Conservation (phyloP, 768 basidiomycete species). For the Boletus coccyginus region DNA sequence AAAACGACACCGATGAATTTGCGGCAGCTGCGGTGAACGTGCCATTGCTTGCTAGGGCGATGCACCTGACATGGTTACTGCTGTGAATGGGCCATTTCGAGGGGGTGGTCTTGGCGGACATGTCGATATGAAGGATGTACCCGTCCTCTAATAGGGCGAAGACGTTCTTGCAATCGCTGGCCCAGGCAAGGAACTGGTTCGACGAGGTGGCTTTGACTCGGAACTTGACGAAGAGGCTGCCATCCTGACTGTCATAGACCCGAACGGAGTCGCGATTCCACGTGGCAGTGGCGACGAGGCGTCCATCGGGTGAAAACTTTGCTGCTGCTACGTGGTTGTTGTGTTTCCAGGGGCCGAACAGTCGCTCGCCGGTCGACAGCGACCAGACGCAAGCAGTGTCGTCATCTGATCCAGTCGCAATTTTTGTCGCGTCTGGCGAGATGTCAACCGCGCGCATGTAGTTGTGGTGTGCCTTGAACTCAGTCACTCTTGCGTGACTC, state of each 20-base stretch:
- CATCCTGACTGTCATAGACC: background rate
- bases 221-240: background rate
- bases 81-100: background rate
- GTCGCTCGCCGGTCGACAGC: background rate
- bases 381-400: background rate
- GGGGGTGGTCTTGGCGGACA: background rate
- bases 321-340: background rate
- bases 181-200: slow-evolving; percentile 1
- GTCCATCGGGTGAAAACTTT: slow-evolving; percentile 1
- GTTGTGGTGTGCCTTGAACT: background rate
- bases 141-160: background rate
- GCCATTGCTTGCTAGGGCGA: background rate
- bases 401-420: background rate
- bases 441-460: background rate
- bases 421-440: background rate
- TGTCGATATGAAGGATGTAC: background rate
- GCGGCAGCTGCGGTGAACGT: background rate
- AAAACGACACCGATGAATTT: background rate
- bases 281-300: background rate
- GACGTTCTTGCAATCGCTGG: background rate
- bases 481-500: background rate
- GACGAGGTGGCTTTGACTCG: background rate
- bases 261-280: background rate
- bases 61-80: background rate
- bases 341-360: background rate